phyloP scores from a whole-genome alignment of 2,329 filamentous ascomycete species.

The Aspergillus terreus region DNA sequence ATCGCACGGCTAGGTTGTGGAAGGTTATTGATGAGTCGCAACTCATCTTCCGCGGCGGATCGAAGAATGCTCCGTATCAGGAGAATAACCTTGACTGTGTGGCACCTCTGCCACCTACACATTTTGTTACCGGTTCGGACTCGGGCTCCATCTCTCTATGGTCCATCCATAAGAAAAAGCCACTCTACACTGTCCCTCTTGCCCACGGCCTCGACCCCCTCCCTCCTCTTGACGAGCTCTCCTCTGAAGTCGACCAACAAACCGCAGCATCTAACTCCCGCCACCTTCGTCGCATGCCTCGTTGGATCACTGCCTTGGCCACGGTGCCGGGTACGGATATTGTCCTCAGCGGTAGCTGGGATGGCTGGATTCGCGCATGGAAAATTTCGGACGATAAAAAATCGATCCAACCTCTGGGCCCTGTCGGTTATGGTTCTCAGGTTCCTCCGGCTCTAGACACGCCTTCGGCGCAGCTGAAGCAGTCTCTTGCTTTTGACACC shows the following conservation, averaged over 20 bases:
- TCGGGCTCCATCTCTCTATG: slow-evolving; percentile 84
- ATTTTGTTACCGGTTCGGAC: slow-evolving; percentile 93
- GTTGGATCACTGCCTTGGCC: slow-evolving; percentile 86
- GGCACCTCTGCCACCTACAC: slow-evolving; percentile 80
- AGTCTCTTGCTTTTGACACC: slow-evolving; percentile 27
- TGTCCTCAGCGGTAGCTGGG: slow-evolving; percentile 90
- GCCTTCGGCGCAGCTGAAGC: slow-evolving; percentile 32
- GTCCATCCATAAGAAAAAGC: slow-evolving; percentile 92
- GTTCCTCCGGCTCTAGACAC: slow-evolving; percentile 18
- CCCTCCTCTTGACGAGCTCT: slow-evolving; percentile 64
- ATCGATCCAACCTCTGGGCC: slow-evolving; percentile 68
- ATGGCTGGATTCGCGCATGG: slow-evolving; percentile 84
- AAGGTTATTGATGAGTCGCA: slow-evolving; percentile 95
- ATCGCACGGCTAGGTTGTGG: slow-evolving; percentile 89
- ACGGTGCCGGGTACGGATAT: slow-evolving; percentile 88
- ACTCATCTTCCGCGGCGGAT: slow-evolving; percentile 85
- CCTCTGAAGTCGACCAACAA: slow-evolving; percentile 65
- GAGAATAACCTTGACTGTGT: slow-evolving; percentile 91
- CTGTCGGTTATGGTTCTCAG: slow-evolving; percentile 48
- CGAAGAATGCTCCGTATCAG: slow-evolving; percentile 46
- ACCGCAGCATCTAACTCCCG: slow-evolving; percentile 44
- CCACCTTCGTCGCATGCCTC: slow-evolving; percentile 59
- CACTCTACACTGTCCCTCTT: slow-evolving; percentile 71
- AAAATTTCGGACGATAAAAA: slow-evolving; percentile 77
- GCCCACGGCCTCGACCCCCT: slow-evolving; percentile 82